Percentiles rank a stretch among this genome's conserved stretches.
Evolutionary conservation across 805 yeast genomes (phyloP).

Genomic region (Cyberlindnera samutprakarnensis): DNA sequence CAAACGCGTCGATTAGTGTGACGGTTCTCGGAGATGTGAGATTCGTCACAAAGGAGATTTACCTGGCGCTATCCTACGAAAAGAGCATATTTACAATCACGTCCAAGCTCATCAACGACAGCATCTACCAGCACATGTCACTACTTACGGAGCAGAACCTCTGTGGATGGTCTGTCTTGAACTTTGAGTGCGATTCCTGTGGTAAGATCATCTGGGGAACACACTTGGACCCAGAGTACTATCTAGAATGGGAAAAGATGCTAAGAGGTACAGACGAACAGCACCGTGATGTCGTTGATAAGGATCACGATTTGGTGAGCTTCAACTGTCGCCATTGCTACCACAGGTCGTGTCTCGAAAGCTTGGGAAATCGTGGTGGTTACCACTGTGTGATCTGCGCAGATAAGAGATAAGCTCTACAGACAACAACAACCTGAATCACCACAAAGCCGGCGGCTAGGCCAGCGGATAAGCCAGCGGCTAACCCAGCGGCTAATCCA

Average conservation of each 20-base stretch:
- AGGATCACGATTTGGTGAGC: slow-evolving; percentile 32
- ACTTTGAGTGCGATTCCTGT: slow-evolving; percentile 65
- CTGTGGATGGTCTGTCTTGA: slow-evolving; percentile 58
- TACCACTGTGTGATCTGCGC: slow-evolving; percentile 37
- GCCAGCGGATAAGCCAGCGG: too few relatives aligned
- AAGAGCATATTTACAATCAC: slow-evolving; percentile 44
- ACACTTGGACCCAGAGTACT: slow-evolving; percentile 40
- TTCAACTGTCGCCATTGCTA: slow-evolving; percentile 65
- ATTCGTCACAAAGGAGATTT: slow-evolving; percentile 53
- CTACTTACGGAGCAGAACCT: slow-evolving; percentile 33
- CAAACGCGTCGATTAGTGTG: slow-evolving; percentile 35
- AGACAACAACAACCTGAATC: too few relatives aligned
- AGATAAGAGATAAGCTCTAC: too few relatives aligned
- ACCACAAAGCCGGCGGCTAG: too few relatives aligned
- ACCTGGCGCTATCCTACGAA: slow-evolving; percentile 59
- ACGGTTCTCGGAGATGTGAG: slow-evolving; percentile 55
- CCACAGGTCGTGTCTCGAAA: slow-evolving; percentile 48
- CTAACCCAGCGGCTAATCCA: too few relatives aligned
- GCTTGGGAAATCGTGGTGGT: slow-evolving; percentile 31
- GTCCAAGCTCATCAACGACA: slow-evolving; percentile 47
- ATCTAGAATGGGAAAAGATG: slow-evolving; percentile 50
- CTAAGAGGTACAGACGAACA: slow-evolving; percentile 26
- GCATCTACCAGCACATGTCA: slow-evolving; percentile 41
- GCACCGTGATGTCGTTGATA: slow-evolving; percentile 1
- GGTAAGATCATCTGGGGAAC: slow-evolving; percentile 70